These are phyloP conservation scores for Akebia trifoliata DNA, from an alignment of 164 flowering plant species.

Conservation along the genomic window DNA sequence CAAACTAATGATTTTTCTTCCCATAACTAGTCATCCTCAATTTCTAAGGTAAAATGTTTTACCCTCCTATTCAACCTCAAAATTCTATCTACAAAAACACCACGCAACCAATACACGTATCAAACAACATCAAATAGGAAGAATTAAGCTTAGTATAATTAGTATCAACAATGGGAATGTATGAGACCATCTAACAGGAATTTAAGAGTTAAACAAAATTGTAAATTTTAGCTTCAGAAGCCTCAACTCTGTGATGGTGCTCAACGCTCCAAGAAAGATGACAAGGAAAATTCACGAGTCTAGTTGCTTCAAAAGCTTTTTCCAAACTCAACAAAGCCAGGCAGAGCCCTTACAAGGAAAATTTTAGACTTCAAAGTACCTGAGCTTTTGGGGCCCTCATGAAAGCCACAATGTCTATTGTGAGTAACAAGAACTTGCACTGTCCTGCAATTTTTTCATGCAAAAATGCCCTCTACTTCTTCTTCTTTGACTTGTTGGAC, in stretches of 20 bases:
- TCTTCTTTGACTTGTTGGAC: slow-evolving; percentile 75
- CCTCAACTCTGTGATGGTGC: background rate
- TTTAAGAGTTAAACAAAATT: slow-evolving; percentile 4
- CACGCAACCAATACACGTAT: background rate
- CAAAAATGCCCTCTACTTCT: slow-evolving; percentile 37
- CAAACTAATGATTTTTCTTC: too few relatives aligned
- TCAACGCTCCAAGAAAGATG: background rate
- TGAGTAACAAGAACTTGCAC: slow-evolving; percentile 25
- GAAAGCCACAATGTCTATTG: slow-evolving; percentile 11
- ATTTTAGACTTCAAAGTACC: too few relatives aligned
- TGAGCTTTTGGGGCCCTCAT: slow-evolving; percentile 9
- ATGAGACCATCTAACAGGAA: background rate
- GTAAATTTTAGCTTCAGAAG: slow-evolving; percentile 1
- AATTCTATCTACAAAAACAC: background rate
- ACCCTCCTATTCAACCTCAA: too few relatives aligned
- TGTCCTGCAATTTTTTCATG: background rate
- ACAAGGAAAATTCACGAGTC: slow-evolving; percentile 16
- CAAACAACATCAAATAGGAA: background rate
- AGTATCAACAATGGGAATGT: too few relatives aligned
- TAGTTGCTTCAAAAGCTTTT: too few relatives aligned
- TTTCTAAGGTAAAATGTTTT: too few relatives aligned
- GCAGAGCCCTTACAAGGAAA: background rate
- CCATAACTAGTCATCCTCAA: too few relatives aligned
- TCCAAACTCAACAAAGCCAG: too few relatives aligned
- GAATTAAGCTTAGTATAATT: too few relatives aligned